Evolutionary conservation across 768 basidiomycete genomes (phyloP).

Genomic region (Pulveroboletus sp.): DNA sequence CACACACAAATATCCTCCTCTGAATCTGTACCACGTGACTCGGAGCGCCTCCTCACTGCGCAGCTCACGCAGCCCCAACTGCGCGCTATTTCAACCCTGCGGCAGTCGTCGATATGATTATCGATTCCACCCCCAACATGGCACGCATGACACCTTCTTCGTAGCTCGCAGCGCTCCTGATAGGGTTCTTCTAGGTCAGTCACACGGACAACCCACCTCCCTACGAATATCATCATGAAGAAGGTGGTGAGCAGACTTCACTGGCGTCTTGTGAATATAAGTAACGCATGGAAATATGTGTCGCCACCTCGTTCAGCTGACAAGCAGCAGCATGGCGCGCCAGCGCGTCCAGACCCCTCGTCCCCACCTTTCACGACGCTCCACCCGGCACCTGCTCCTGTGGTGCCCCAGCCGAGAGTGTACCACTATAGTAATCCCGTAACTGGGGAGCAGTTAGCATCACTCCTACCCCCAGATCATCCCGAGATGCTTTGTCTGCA

Average conservation of each 20-base stretch:
- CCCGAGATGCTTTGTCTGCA: slow-evolving; percentile 87
- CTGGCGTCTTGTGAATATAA: not conserved
- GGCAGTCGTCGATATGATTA: slow-evolving; percentile 18
- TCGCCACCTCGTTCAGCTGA: slow-evolving; percentile 1
- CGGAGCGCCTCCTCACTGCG: not conserved
- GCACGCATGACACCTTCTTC: slow-evolving; percentile 6
- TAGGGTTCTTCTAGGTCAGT: slow-evolving; percentile 7
- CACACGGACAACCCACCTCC: slow-evolving; percentile 43
- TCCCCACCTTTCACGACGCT: slow-evolving; percentile 16
- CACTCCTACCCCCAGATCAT: slow-evolving; percentile 68
- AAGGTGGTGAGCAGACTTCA: slow-evolving; percentile 25
- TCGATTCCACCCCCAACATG: slow-evolving; percentile 25
- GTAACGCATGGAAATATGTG: slow-evolving; percentile 8
- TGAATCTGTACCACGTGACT: slow-evolving; percentile 18
- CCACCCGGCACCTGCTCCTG: slow-evolving; percentile 29
- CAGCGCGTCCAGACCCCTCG: slow-evolving; percentile 2
- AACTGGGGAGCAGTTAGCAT: slow-evolving; percentile 54
- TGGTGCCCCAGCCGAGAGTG: slow-evolving; percentile 43
- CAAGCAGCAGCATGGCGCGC: slow-evolving; percentile 12
- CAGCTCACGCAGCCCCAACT: slow-evolving; percentile 2
- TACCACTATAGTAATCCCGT: slow-evolving; percentile 66
- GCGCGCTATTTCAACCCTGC: not conserved
- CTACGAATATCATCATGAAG: slow-evolving; percentile 39
- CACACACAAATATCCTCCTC: slow-evolving; percentile 12
- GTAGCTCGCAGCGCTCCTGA: not conserved